A percentile compares a stretch with the other conserved stretches of the same genome.
phyloP scores from a whole-genome alignment of 176 grass and related monocot genomes.

The Carex pumila region DNA sequence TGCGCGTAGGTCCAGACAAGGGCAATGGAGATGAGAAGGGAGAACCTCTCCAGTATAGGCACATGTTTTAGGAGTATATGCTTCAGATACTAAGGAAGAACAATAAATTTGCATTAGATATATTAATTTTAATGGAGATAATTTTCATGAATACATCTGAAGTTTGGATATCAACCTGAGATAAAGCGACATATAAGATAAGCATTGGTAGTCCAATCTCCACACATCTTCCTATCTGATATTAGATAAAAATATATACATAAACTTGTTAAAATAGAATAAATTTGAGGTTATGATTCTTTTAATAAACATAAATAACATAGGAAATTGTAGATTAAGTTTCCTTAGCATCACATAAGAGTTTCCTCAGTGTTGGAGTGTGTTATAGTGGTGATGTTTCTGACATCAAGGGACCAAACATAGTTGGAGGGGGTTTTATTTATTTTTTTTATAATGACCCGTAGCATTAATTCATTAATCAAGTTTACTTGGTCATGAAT shows the following conservation, averaged over 20 bases:
- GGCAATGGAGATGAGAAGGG: constrained; percentile 64
- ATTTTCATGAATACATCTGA: background rate
- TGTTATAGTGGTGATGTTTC: background rate
- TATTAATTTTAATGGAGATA: background rate
- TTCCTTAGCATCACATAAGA: background rate
- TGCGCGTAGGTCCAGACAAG: constrained; percentile 79
- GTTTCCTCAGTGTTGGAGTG: background rate
- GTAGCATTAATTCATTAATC: too few species aligned
- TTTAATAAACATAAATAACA: background rate
- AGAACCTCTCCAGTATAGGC: constrained; percentile 87
- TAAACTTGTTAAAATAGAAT: background rate
- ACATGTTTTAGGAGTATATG: constrained; percentile 53
- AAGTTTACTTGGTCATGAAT: background rate
- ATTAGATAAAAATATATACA: background rate
- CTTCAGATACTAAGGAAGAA: constrained; percentile 69
- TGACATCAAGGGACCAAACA: background rate
- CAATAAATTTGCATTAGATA: constrained; percentile 14
- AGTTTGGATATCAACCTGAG: constrained; percentile 46
- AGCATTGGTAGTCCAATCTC: constrained; percentile 87
- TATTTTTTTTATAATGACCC: background rate
- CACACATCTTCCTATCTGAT: constrained; percentile 88
- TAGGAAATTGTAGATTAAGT: background rate
- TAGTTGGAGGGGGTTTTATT: background rate
- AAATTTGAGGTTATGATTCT: background rate
- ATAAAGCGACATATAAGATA: constrained; percentile 64